phyloP scores from a whole-genome alignment of 805 yeast species.

The Brettanomyces naardenensis region DNA sequence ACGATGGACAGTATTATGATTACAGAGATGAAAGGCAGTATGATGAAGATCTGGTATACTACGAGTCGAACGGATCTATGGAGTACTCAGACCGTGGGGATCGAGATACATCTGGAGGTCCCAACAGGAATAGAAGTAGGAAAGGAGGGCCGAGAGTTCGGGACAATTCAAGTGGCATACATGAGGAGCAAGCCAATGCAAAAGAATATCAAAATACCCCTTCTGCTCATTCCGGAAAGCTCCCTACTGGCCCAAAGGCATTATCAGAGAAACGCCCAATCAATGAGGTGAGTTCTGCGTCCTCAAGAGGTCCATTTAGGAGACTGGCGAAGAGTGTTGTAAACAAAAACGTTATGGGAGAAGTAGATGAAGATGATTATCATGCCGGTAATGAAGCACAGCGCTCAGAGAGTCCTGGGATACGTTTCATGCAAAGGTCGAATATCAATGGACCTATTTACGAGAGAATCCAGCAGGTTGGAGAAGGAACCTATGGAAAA shows the following conservation, averaged over 20 bases:
- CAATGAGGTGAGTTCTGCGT: neutral
- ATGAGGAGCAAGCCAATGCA: too few species aligned
- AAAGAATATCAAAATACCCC: too few species aligned
- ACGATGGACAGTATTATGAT: neutral
- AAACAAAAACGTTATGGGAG: conserved; percentile 2
- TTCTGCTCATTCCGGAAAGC: neutral
- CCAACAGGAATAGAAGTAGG: neutral
- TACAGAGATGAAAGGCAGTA: neutral
- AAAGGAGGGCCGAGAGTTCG: neutral
- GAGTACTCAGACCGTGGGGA: neutral
- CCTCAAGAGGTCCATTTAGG: neutral
- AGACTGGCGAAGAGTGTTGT: conserved; percentile 2
- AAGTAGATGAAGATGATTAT: neutral
- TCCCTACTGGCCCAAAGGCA: conserved; percentile 16
- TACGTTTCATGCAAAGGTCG: conserved; percentile 14
- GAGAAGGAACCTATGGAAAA: conserved; percentile 98
- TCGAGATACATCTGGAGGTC: too few species aligned
- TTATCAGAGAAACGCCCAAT: conserved; percentile 2
- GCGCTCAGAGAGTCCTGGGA: neutral
- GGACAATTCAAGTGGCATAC: neutral
- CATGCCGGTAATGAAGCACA: neutral
- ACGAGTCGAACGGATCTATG: neutral
- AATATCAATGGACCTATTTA: conserved; percentile 35
- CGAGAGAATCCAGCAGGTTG: conserved; percentile 78
- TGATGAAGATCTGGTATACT: neutral